Percentiles rank a stretch among this genome's conserved stretches.
phyloP scores from a whole-genome alignment of 2,329 filamentous ascomycete species.

The Rutstroemia sp. region DNA sequence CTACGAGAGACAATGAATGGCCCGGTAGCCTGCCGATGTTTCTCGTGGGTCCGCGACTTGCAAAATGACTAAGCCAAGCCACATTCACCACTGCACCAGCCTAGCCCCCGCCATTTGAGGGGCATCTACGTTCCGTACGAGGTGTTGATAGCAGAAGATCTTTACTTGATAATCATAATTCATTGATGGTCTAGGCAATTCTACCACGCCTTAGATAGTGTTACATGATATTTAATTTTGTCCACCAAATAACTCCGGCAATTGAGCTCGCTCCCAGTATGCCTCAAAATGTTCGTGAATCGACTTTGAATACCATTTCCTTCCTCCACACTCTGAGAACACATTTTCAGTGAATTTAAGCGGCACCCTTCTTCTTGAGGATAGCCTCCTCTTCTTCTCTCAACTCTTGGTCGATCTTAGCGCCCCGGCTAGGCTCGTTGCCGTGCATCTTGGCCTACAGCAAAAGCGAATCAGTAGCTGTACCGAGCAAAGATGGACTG shows the following conservation, averaged over 20 bases:
- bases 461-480: background rate
- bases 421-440: constrained; percentile 66
- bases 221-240: background rate
- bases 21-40: too few relatives aligned
- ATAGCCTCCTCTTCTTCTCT: constrained; percentile 60
- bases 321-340: background rate
- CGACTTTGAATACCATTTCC: constrained; percentile 1
- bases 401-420: constrained; percentile 63
- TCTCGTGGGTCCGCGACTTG: too few relatives aligned
- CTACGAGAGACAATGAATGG: too few relatives aligned
- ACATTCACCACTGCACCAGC: too few relatives aligned
- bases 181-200: background rate
- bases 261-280: background rate
- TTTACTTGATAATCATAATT: background rate
- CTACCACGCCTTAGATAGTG: background rate
- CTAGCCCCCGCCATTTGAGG: too few relatives aligned
- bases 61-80: too few relatives aligned
- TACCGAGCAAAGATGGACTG: background rate
- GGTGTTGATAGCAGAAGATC: too few relatives aligned
- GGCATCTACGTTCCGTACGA: too few relatives aligned
- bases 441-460: constrained; percentile 54
- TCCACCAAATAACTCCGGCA: background rate
- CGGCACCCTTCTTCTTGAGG: constrained; percentile 51
- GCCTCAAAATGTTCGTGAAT: background rate
- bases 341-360: constrained; percentile 19